phyloP scores from a whole-genome alignment of 202 grass and related monocot genomes.

The Elaeis oleifera region DNA sequence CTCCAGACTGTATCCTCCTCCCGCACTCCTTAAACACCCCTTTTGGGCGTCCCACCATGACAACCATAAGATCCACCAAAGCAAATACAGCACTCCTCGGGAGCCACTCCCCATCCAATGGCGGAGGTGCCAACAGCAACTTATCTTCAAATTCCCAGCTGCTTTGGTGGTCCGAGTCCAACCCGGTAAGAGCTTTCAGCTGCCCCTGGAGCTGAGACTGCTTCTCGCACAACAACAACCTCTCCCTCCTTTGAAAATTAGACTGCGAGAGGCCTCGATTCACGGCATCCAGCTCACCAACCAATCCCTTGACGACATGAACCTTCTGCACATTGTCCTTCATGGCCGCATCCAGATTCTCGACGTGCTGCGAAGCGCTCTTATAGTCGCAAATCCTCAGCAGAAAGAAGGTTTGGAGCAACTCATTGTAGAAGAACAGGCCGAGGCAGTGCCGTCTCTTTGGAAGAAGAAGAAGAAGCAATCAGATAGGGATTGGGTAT shows the following conservation, averaged over 20 bases:
- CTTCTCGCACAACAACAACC: slow-evolving; percentile 45
- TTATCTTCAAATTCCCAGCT: slow-evolving; percentile 60
- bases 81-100: slow-evolving; percentile 71
- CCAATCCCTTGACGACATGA: slow-evolving; percentile 34
- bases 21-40: slow-evolving; percentile 87
- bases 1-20: slow-evolving; percentile 81
- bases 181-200: slow-evolving; percentile 43
- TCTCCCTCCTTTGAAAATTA: slow-evolving; percentile 52
- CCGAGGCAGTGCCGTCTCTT: slow-evolving; percentile 67
- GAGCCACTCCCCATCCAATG: slow-evolving; percentile 92
- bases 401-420: slow-evolving; percentile 77
- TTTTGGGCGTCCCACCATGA: slow-evolving; percentile 81
- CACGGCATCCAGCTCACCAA: slow-evolving; percentile 40
- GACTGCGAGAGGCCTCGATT: slow-evolving; percentile 37
- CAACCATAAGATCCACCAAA: slow-evolving; percentile 91
- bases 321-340: slow-evolving; percentile 61
- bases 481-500: not conserved
- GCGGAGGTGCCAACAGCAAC: slow-evolving; percentile 72
- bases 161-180: slow-evolving; percentile 21
- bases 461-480: slow-evolving; percentile 12
- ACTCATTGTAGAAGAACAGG: slow-evolving; percentile 77
- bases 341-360: slow-evolving; percentile 52
- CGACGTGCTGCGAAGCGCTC: slow-evolving; percentile 51
- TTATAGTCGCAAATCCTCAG: slow-evolving; percentile 86
- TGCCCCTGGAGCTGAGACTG: slow-evolving; percentile 39